Conservation (phyloP, 345 rosid species). For the Moricandia arvensis region DNA sequence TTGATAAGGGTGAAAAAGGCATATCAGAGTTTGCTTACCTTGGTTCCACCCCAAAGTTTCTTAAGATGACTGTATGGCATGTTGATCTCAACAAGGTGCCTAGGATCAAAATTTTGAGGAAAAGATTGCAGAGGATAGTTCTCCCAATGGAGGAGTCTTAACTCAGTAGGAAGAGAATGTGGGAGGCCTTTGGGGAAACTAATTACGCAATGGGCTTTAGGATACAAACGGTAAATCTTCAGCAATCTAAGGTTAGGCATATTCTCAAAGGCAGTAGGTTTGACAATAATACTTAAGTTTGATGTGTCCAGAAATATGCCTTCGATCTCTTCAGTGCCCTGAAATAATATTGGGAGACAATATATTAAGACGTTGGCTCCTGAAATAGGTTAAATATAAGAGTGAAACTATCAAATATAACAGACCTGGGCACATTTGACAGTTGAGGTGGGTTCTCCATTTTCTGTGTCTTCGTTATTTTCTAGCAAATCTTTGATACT, state of each 20-base stretch:
- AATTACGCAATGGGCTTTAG: neutral
- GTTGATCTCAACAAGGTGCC: constrained; percentile 25
- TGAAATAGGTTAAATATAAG: neutral
- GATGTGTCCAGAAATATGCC: constrained; percentile 20
- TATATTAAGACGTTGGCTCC: neutral
- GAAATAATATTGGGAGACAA: neutral
- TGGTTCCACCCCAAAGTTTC: constrained; percentile 24
- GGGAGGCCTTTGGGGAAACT: neutral
- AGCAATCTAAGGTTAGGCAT: constrained; percentile 25
- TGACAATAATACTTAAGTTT: neutral
- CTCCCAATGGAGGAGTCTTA: constrained; percentile 32
- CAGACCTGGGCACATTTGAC: neutral
- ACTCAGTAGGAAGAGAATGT: neutral
- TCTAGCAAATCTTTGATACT: constrained; percentile 18
- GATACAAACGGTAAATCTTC: neutral
- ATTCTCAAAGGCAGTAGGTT: neutral
- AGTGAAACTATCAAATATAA: neutral
- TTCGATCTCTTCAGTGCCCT: constrained; percentile 26
- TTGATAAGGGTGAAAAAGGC: neutral
- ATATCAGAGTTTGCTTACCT: constrained; percentile 11
- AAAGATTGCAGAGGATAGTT: constrained; percentile 12
- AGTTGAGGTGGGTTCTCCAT: neutral
- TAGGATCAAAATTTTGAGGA: neutral
- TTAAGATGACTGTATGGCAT: constrained; percentile 2
- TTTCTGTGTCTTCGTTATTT: neutral